Evolutionary conservation across 306 rosid species (phyloP).

Genomic region (Cucumis sativus): Cucumber_9930_V3 NC_026658.2:15107501-15108000

Average conservation of each 20-base stretch:
- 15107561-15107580: conserved; percentile 17
- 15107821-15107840: background rate
- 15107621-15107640: conserved; percentile 23
- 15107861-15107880: conserved; percentile 20
- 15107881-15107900: conserved; percentile 36
- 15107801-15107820: background rate
- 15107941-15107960: background rate
- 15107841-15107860: conserved; percentile 25
- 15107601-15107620: conserved; percentile 19
- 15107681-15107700: conserved; percentile 30
- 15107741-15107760: conserved; percentile 26
- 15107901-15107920: conserved; percentile 44
- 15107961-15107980: background rate
- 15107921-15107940: conserved; percentile 1
- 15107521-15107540: background rate
- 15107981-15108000: conserved; percentile 8
- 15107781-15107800: background rate
- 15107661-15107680: conserved; percentile 21
- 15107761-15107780: conserved; percentile 17
- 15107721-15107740: conserved; percentile 15
- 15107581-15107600: background rate
- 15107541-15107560: conserved; percentile 7
- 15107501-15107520: conserved; percentile 10
- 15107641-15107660: conserved; percentile 18
- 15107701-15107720: conserved; percentile 30